Base-by-base conservation (phyloP, 257 asterid species). In the Leonotis leonurus region DNA sequence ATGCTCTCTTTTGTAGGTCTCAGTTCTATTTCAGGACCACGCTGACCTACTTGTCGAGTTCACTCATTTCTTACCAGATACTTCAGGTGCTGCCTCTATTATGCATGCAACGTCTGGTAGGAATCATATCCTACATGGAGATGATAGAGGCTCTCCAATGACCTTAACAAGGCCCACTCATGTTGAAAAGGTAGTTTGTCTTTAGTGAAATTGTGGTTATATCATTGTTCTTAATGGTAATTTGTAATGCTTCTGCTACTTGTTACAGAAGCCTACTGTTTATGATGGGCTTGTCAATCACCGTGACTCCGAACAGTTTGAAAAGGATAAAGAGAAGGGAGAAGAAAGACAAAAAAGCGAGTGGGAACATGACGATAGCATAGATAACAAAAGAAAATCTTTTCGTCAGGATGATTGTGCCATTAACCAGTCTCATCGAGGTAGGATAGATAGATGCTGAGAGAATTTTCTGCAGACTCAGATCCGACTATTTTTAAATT, bases 31-130 rank as follows among this genome's bases (percentile, higher is more conserved):
- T 72, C 79, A 71, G 60, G 86, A 79, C 70, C 95, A 94, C 64
- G 73, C 80, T 61, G 99, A 94, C 80, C 84, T 90, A 56, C 99
- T 94, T 75, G 92, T 75, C 39, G 97, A 94, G 78, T 94, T 94
- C 81, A 75, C 87, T 67, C 96, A 84, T 75, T 90, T 94, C 76
- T 75, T 94, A 67, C 99, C 97, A 49, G 87, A 86, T 75, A 64
- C 83, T 51, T 71, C 87, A 22, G 90, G 91, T 24, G 72, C 85
- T 56, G 86, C 80, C 50, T 72, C 87, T 58, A 44, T 63, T 62
- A 85, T 70, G 73, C 37, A 37, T 73, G 71, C 77, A 43, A 88
- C 69, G 62, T 67, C 69, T 75, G 79, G 78, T 63, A 75, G 83
- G 76, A 80, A 81, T 61, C 74, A 72, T 71, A 64, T 60, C 59